Evolutionary conservation across 345 rosid genomes (phyloP).

Genomic region (Citrus australasica): DNA sequence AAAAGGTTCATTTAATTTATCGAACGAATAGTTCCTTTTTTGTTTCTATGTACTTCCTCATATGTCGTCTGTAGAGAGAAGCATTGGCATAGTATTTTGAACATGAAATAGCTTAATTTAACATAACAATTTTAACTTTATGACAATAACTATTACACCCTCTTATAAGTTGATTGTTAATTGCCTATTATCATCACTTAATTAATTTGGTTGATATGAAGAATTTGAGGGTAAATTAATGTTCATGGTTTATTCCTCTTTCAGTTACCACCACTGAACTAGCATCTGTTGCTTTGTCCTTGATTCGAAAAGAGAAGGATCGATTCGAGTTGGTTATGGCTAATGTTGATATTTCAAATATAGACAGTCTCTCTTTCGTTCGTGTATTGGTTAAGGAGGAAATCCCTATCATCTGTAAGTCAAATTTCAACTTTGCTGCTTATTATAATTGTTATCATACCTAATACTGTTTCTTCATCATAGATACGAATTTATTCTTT

Average conservation of each 20-base stretch:
- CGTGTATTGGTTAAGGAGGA: not conserved
- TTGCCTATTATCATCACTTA: not conserved
- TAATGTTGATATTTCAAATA: slow-evolving; percentile 24
- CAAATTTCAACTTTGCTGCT: not conserved
- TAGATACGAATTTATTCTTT: too few relatives aligned
- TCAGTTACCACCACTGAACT: slow-evolving; percentile 36
- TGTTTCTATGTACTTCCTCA: not conserved
- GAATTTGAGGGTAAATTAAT: not conserved
- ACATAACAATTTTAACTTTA: too few relatives aligned
- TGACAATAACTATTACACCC: not conserved
- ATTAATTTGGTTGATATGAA: not conserved
- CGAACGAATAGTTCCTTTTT: not conserved
- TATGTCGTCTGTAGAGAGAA: not conserved
- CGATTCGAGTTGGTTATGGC: slow-evolving; percentile 43
- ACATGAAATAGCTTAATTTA: not conserved
- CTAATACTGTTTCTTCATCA: not conserved
- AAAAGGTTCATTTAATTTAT: not conserved
- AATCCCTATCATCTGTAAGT: slow-evolving; percentile 42
- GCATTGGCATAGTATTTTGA: not conserved
- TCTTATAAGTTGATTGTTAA: not conserved
- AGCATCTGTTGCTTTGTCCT: slow-evolving; percentile 26
- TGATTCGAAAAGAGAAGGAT: slow-evolving; percentile 20
- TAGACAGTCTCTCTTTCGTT: slow-evolving; percentile 23
- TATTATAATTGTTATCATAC: not conserved
- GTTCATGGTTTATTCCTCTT: not conserved